Evolutionary conservation across 2,329 filamentous ascomycete genomes (phyloP), one percentile per base, ranked within the genome.

Genomic region (Nothophaeocryptopus gaeumannii): DNA sequence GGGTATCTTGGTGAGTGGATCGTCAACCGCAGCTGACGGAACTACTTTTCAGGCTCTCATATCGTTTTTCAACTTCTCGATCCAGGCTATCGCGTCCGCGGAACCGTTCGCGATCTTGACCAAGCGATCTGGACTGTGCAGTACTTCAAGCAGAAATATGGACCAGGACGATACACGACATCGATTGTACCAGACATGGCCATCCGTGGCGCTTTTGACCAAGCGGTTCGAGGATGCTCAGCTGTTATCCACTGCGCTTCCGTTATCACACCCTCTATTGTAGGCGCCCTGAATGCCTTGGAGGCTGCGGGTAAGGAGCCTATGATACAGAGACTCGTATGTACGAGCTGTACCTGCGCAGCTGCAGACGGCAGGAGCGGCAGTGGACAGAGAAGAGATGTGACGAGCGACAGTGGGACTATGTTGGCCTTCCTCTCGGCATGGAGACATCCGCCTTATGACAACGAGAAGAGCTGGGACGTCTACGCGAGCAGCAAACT

Each of bases 231-330:
- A 50, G 67, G 70, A 13, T 68, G 69, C 16, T 61, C 68, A 2
- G 74, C 72, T 7, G 67, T 79, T 39, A 63, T 72, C 16, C 76
- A 79, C 56, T 64, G 74, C n/a, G 77, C 77, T 0, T 70, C 72
- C 5, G 66, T 72, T 8, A 51, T 80, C 14, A 65, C 72, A 0
- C 64, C 64, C 0, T 70, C 67, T 1, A 61, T 75, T 5, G 54
- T 60, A 0, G 56, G 58, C 26, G 57, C 67, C 0, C 56, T 67
- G 4, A 70, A 71, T 33, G 69, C 72, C 2, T 63, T 78, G 0
- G 61, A 69, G 5, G 67, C 76, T 1, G 72, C 72, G 1, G 59
- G 66, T 0, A 68, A 66, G n/a, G 67, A 73, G n/a, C 60, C 70
- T 0, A 67, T 63, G 0, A 56, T 78, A n/a, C 71, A 69, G 41